A percentile compares a stretch with the other conserved stretches of the same genome.
These are phyloP conservation scores for Simmondsia chinensis DNA, from an alignment of 148 eudicot genomes.

Conservation along the genomic window DNA sequence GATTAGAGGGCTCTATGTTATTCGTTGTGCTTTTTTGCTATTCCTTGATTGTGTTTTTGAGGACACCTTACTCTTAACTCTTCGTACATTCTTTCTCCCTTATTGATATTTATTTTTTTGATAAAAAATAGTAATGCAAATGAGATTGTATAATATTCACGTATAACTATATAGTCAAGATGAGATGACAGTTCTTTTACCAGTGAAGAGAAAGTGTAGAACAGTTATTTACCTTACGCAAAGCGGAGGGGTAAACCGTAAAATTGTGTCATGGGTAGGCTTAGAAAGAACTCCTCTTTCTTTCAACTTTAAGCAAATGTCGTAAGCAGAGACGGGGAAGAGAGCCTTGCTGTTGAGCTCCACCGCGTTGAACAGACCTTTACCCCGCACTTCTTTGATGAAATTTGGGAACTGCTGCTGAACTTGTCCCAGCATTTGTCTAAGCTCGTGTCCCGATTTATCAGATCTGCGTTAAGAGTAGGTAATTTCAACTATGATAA, in stretches of 20 bases:
- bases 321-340: constrained; percentile 72
- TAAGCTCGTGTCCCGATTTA: constrained; percentile 63
- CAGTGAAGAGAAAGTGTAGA: not conserved
- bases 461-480: constrained; percentile 45
- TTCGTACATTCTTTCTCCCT: too few species aligned
- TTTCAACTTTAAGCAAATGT: constrained; percentile 76
- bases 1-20: too few species aligned
- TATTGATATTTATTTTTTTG: not conserved
- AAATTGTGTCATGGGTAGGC: constrained; percentile 89
- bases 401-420: constrained; percentile 56
- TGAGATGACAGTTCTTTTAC: not conserved
- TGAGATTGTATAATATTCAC: not conserved
- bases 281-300: constrained; percentile 93
- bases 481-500: too few species aligned
- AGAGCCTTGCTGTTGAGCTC: constrained; percentile 69
- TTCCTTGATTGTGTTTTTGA: too few species aligned
- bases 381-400: constrained; percentile 84
- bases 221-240: constrained; percentile 61
- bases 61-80: too few species aligned
- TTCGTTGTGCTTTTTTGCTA: too few species aligned
- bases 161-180: not conserved
- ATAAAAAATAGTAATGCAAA: not conserved
- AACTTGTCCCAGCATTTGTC: constrained; percentile 44
- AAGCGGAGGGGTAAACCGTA: constrained; percentile 90
- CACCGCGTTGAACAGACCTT: constrained; percentile 81